A percentile compares a stretch with the other conserved stretches of the same genome.
Evolutionary conservation across 805 yeast species (phyloP).

Genomic region (Candida coquimbonensis): DNA sequence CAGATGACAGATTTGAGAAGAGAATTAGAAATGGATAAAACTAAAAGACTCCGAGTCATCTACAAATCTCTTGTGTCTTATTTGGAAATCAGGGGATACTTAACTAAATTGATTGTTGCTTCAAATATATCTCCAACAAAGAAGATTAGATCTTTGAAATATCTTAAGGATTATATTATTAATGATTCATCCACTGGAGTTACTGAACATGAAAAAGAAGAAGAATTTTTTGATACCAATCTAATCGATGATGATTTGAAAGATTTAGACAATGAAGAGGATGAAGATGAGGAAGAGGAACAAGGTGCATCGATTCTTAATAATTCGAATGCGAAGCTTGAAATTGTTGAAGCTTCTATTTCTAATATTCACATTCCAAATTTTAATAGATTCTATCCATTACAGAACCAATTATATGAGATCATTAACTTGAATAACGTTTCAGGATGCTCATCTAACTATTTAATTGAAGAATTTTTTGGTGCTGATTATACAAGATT

Average conservation of each 20-base stretch:
- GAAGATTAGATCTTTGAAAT: slow-evolving; percentile 41
- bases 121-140: slow-evolving; percentile 39
- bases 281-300: slow-evolving; percentile 3
- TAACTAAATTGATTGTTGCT: slow-evolving; percentile 46
- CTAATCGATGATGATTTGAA: slow-evolving; percentile 21
- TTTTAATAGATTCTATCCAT: slow-evolving; percentile 52
- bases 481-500: slow-evolving; percentile 52
- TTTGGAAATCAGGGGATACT: slow-evolving; percentile 36
- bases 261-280: slow-evolving; percentile 18
- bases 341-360: slow-evolving; percentile 12
- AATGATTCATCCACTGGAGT: slow-evolving; percentile 20
- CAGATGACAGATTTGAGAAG: slow-evolving; percentile 54
- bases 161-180: slow-evolving; percentile 32
- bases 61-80: slow-evolving; percentile 42
- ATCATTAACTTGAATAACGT: slow-evolving; percentile 33
- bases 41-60: slow-evolving; percentile 34
- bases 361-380: slow-evolving; percentile 12
- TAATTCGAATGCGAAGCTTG: slow-evolving; percentile 11
- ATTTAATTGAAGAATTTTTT: slow-evolving; percentile 38
- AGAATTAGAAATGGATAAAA: slow-evolving; percentile 46
- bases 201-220: slow-evolving; percentile 24
- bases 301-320: slow-evolving; percentile 8
- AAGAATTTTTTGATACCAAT: slow-evolving; percentile 25
- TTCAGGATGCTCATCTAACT: slow-evolving; percentile 56
- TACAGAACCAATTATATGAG: slow-evolving; percentile 57